These are phyloP conservation scores for Moesziomyces antarcticus DNA, from an alignment of 1,284 basidiomycete species.

Conservation along the genomic window DNA sequence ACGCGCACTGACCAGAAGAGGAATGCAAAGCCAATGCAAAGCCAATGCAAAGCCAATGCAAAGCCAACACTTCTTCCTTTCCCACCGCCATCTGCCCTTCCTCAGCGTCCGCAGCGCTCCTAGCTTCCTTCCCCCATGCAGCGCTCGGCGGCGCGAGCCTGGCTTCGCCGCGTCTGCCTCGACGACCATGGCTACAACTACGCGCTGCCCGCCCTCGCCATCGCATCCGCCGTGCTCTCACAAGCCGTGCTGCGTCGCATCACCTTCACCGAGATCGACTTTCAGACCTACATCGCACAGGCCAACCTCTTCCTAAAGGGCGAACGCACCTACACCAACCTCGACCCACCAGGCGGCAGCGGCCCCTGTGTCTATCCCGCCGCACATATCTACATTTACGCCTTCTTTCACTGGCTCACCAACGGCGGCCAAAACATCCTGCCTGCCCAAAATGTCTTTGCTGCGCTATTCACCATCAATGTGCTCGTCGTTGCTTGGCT, in stretches of 20 bases:
- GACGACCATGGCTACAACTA: slow-evolving; percentile 35
- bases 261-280: slow-evolving; percentile 91
- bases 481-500: slow-evolving; percentile 47
- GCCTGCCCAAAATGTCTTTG: slow-evolving; percentile 70
- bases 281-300: slow-evolving; percentile 91
- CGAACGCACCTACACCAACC: slow-evolving; percentile 84
- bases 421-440: slow-evolving; percentile 74
- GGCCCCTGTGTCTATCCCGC: slow-evolving; percentile 97
- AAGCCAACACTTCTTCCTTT: too few relatives aligned
- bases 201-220: slow-evolving; percentile 21
- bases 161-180: slow-evolving; percentile 35
- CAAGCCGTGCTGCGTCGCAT: slow-evolving; percentile 32
- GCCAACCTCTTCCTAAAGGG: slow-evolving; percentile 82
- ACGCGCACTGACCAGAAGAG: slow-evolving; percentile 23
- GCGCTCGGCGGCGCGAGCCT: slow-evolving; percentile 14
- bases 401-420: slow-evolving; percentile 77
- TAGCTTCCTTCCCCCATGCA: slow-evolving; percentile 10
- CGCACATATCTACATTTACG: slow-evolving; percentile 87
- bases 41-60: too few relatives aligned
- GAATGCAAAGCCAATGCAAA: too few relatives aligned
- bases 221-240: slow-evolving; percentile 20
- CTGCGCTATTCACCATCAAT: slow-evolving; percentile 45
- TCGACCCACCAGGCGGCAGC: slow-evolving; percentile 81
- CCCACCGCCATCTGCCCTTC: too few relatives aligned
- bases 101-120: too few relatives aligned